Conservation (phyloP, 1,139 yeast species). For the Yamadazyma dendronema region DNA sequence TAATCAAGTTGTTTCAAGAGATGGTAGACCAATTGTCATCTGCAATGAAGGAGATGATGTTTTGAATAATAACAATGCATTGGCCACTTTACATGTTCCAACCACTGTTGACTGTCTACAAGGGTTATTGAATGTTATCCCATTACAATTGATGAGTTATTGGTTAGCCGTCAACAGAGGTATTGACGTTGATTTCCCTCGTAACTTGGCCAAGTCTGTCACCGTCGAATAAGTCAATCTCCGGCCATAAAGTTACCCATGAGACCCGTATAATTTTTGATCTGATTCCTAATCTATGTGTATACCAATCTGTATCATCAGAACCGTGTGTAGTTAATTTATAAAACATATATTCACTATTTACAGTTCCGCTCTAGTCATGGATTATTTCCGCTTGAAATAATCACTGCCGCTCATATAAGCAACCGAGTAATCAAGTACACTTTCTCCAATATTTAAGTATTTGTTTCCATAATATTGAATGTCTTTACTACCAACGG, state of each 20-base stretch:
- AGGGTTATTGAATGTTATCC: conserved; percentile 92
- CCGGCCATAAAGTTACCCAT: not conserved
- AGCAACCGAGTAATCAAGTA: conserved; percentile 72
- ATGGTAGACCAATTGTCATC: conserved; percentile 93
- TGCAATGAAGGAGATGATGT: conserved; percentile 85
- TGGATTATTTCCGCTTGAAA: conserved; percentile 40
- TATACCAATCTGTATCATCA: not conserved
- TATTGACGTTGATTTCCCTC: conserved; percentile 96
- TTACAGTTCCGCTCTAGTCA: not conserved
- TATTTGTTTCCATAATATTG: conserved; percentile 63
- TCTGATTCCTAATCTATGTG: not conserved
- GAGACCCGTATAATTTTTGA: not conserved
- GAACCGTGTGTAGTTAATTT: not conserved
- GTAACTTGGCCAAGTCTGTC: conserved; percentile 97
- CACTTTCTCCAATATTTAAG: conserved; percentile 80
- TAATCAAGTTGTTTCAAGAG: conserved; percentile 95
- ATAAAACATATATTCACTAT: not conserved
- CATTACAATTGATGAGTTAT: conserved; percentile 93
- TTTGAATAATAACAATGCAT: conserved; percentile 51
- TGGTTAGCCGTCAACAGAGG: conserved; percentile 97
- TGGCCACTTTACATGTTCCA: conserved; percentile 84
- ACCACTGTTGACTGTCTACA: conserved; percentile 95
- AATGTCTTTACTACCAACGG: conserved; percentile 44
- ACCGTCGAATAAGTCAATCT: conserved; percentile 68
- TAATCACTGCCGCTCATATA: conserved; percentile 70